These are phyloP conservation scores for Ailanthus altissimus DNA, from an alignment of 345 rosid genomes.

Conservation along the genomic window DNA sequence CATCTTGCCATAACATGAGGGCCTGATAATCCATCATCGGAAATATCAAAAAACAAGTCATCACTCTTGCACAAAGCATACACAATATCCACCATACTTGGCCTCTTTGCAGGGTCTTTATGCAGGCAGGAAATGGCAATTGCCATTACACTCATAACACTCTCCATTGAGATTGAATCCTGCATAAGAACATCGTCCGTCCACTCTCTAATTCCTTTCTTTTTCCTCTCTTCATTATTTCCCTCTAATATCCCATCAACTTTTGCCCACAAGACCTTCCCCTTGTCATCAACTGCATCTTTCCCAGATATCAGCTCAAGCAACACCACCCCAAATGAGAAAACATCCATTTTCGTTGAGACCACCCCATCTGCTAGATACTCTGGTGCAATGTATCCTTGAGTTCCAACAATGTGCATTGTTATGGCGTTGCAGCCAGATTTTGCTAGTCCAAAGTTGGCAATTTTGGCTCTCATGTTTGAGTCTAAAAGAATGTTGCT, in stretches of 20 bases:
- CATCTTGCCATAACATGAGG: constrained; percentile 47
- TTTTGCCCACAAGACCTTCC: constrained; percentile 51
- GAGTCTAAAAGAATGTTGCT: constrained; percentile 65
- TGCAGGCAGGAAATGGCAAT: constrained; percentile 56
- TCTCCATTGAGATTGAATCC: constrained; percentile 46
- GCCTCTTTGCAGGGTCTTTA: constrained; percentile 55
- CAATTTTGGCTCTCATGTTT: constrained; percentile 66
- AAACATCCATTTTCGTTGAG: constrained; percentile 67
- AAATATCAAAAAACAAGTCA: constrained; percentile 45
- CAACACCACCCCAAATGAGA: constrained; percentile 69
- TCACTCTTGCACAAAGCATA: constrained; percentile 60
- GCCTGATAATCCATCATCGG: constrained; percentile 38
- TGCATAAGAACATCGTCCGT: constrained; percentile 42
- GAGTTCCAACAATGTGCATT: constrained; percentile 75
- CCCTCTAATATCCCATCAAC: constrained; percentile 39
- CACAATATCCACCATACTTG: constrained; percentile 66
- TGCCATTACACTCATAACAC: constrained; percentile 46
- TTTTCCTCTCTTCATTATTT: constrained; percentile 35
- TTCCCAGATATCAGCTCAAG: constrained; percentile 64
- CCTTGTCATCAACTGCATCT: constrained; percentile 52
- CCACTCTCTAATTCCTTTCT: constrained; percentile 33
- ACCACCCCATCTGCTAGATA: constrained; percentile 62
- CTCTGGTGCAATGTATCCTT: constrained; percentile 76
- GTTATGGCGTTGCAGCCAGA: constrained; percentile 79
- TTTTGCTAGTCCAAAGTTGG: constrained; percentile 72